Evolutionary conservation across 176 grass and related monocot genomes (phyloP).

Genomic region (Otatea glauca): DNA sequence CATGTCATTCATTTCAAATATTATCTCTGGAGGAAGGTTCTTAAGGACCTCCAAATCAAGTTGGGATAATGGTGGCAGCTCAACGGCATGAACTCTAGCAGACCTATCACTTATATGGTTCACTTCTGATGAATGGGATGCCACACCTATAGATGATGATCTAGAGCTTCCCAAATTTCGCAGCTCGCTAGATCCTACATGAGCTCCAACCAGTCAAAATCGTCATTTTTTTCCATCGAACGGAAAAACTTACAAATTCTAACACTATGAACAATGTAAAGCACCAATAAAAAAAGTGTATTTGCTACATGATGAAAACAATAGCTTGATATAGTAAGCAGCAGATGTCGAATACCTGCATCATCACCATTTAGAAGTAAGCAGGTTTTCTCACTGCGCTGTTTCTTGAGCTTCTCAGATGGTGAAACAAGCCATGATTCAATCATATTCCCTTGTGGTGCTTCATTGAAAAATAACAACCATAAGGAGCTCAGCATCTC

Average conservation of each 20-base stretch:
- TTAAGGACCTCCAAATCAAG: too few species aligned
- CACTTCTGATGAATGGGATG: constrained; percentile 31
- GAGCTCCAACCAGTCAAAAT: too few species aligned
- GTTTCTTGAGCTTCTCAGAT: constrained; percentile 52
- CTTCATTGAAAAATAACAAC: constrained; percentile 34
- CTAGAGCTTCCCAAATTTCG: constrained; percentile 35
- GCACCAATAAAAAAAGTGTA: too few species aligned
- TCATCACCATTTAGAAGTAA: constrained; percentile 43
- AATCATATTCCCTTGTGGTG: constrained; percentile 62
- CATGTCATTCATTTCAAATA: too few species aligned
- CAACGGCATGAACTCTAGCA: constrained; percentile 31
- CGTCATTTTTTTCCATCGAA: too few species aligned
- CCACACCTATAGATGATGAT: constrained; percentile 16
- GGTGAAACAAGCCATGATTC: constrained; percentile 73
- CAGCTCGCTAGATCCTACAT: not conserved
- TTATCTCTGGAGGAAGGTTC: too few species aligned
- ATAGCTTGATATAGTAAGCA: too few species aligned
- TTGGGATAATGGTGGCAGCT: too few species aligned
- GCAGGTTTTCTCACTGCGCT: constrained; percentile 31
- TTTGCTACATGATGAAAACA: too few species aligned
- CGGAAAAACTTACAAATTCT: too few species aligned
- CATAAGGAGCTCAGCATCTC: too few species aligned
- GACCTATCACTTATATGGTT: constrained; percentile 43
- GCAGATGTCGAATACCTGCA: constrained; percentile 22
- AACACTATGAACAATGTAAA: too few species aligned